Evolutionary conservation across 768 basidiomycete species (phyloP).

Genomic region (Suillus sp.): DNA sequence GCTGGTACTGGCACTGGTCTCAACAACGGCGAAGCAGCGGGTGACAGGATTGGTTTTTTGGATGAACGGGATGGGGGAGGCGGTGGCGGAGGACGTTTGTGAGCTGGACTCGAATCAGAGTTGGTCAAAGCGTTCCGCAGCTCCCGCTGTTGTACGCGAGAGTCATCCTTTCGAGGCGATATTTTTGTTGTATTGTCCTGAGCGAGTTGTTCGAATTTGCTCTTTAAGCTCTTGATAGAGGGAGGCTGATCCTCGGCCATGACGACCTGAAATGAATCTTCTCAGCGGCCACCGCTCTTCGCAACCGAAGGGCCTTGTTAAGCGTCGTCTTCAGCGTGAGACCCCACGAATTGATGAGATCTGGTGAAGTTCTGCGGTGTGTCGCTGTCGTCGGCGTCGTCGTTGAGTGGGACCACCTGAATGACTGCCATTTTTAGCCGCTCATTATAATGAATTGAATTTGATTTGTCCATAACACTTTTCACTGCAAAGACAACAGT

Average conservation of each 20-base stretch:
- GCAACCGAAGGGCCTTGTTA: background rate
- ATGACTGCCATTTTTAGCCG: background rate
- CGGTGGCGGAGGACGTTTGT: conserved; percentile 58
- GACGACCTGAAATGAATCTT: conserved; percentile 8
- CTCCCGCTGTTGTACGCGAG: conserved; percentile 29
- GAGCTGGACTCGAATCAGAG: conserved; percentile 50
- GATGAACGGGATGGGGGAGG: conserved; percentile 50
- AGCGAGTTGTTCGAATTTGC: conserved; percentile 71
- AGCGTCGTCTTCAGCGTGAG: background rate
- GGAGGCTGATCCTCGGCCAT: conserved; percentile 33
- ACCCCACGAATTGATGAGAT: background rate
- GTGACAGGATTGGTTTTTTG: conserved; percentile 40
- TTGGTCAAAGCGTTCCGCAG: conserved; percentile 53
- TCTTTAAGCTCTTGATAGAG: conserved; percentile 69
- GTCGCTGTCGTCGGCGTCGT: background rate
- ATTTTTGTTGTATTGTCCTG: conserved; percentile 35
- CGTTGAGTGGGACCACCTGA: background rate
- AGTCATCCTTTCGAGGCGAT: conserved; percentile 4
- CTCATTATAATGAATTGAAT: background rate
- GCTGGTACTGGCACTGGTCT: conserved; percentile 50
- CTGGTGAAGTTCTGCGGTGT: background rate
- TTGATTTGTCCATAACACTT: background rate
- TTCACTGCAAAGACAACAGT: no score
- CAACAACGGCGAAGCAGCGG: conserved; percentile 50
- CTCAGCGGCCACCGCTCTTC: background rate